Conservation (phyloP, 352 stramenopile genomes). For the Globisporangium paddicum region DNA sequence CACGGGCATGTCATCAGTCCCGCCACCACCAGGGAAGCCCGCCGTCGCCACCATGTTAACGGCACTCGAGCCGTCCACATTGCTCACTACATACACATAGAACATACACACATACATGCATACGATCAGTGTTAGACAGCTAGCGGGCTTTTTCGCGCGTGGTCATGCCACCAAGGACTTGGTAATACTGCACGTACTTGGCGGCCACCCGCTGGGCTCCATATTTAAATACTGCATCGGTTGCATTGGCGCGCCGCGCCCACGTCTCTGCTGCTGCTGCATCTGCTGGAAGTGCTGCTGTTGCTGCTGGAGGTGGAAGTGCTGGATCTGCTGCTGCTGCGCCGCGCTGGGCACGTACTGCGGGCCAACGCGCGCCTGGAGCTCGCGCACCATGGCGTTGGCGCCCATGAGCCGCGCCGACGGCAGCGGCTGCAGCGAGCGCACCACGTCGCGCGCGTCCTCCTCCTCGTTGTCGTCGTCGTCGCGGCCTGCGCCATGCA, state of each 20-base stretch:
- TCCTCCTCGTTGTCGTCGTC: neutral
- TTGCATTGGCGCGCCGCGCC: neutral
- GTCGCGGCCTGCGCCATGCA: neutral
- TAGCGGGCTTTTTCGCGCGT: neutral
- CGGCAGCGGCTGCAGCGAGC: conserved; percentile 10
- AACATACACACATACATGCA: neutral
- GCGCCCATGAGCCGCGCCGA: conserved; percentile 2
- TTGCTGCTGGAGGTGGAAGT: conserved; percentile 1
- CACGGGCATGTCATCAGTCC: neutral
- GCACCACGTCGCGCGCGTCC: conserved; percentile 11
- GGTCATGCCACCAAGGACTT: too few species aligned
- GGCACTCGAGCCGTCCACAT: neutral
- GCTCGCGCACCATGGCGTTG: conserved; percentile 3
- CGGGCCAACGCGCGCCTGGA: conserved; percentile 8
- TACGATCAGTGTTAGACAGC: neutral
- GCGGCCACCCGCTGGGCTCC: neutral
- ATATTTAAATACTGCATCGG: conserved; percentile 2
- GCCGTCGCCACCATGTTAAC: neutral
- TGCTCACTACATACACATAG: neutral
- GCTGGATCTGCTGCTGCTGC: conserved; percentile 13
- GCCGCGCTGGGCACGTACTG: conserved; percentile 12
- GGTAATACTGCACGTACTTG: neutral
- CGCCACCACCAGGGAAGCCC: neutral
- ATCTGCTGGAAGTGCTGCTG: conserved; percentile 2
- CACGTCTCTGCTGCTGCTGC: conserved; percentile 4